Base-by-base conservation (phyloP, 2,329 filamentous ascomycete genomes). In the Domatiomyces catenatus region DNA sequence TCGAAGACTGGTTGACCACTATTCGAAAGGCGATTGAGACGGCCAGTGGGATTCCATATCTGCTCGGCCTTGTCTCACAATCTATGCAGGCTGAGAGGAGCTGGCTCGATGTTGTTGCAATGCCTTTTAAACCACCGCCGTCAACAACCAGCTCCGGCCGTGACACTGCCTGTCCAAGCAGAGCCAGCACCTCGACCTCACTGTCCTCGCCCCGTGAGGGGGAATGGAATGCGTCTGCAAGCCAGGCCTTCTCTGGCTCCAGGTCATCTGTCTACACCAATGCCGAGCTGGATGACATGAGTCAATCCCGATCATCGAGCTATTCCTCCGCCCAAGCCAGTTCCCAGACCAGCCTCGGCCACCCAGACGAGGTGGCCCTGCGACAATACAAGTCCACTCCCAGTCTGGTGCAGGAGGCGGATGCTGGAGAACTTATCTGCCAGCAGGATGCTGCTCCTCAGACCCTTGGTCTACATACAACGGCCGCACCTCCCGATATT, bases 11-110 rank as follows among this genome's bases (percentile, higher is more conserved):
- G 71, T 59, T 74, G 20, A 56, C 64, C n/a, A 62, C 65, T 3
- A 59, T 73, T 26, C 62, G 70, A n/a, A 65, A 65, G 36, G 66
- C 70, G 57, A 72, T 74, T 36, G 68, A 72, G 50, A 58, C 63
- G 17, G 61, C 69, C 2, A 69, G 71, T n/a, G 70, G 71, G 1
- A 67, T 66, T 49, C 67, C 68, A 51, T 69, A 69, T 54, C 60
- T 64, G 2, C 62, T 65, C 3, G 69, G 32, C 3, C 32, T 39
- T 39, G 32, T 39, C 5, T 39, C 32, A 15, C 32, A 39, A 39
- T 39, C 32, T 12, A 15, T 8, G 10, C 32, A 39, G 32, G 32
- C 12, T 39, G 32, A 39, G 32, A 39, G 32, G 32, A 39, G 71
- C 50, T 64, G 60, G 15, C 24, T 26, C 18, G 44, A 39, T 22